A percentile compares a stretch with the other conserved stretches of the same genome.
These are phyloP conservation scores for Penicillium lividum DNA, from an alignment of 495 filamentous ascomycete species.

Conservation along the genomic window DNA sequence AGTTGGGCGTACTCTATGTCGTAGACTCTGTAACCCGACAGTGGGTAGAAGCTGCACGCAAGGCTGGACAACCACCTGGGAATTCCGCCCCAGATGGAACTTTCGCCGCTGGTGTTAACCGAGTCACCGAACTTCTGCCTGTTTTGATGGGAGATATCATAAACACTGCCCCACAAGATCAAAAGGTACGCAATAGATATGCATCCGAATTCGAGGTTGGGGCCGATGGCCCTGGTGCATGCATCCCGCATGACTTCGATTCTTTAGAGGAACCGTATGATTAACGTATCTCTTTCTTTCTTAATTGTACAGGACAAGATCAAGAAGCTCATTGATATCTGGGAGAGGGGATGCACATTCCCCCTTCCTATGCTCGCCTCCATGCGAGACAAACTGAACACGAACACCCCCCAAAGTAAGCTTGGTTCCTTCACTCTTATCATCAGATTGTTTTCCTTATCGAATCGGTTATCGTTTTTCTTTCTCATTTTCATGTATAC, in stretches of 20 bases:
- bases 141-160: conserved; percentile 95
- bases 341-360: conserved; percentile 94
- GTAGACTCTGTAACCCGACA: conserved; percentile 99
- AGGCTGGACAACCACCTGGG: conserved; percentile 76
- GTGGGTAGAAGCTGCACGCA: conserved; percentile 95
- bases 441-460: not conserved
- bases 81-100: conserved; percentile 81
- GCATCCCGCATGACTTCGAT: not conserved
- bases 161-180: conserved; percentile 82
- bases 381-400: conserved; percentile 82
- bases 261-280: conserved; percentile 40
- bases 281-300: conserved; percentile 48
- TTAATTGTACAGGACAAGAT: conserved; percentile 82
- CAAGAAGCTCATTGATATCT: conserved; percentile 93
- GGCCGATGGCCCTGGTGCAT: conserved; percentile 1
- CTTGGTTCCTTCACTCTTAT: not conserved
- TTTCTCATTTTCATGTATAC: not conserved
- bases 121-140: conserved; percentile 92
- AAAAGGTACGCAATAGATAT: conserved; percentile 86
- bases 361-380: conserved; percentile 75
- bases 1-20: conserved; percentile 98
- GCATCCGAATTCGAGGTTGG: conserved; percentile 19
- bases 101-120: conserved; percentile 91
- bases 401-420: conserved; percentile 69
- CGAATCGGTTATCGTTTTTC: not conserved